Base-by-base conservation (phyloP, 1,139 yeast species). In the Geotrichum cucujoidarum region DNA sequence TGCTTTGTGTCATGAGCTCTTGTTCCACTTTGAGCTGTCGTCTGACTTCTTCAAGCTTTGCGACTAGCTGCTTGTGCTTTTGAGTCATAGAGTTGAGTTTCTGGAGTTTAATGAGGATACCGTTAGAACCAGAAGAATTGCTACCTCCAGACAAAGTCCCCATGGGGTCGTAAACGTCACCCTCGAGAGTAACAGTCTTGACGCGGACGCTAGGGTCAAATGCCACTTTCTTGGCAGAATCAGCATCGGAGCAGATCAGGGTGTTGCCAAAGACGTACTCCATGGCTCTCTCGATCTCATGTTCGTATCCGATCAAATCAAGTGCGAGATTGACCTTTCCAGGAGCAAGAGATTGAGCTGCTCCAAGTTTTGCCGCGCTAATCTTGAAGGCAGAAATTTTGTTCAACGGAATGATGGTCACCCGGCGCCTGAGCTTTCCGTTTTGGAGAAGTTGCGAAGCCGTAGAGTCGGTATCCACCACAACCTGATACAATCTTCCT, bases 91-190 rank as follows among this genome's bases (percentile, higher is more conserved):
- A 68, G 58, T 86, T 85, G 56, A 77, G 83, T 54, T 78, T 77
- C 60, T 84, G 95, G 62, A 90, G 78, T 45, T 77, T 78, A 7
- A 80, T 66, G 50, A 92, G 71, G 4, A 84, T 66, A 0, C 89
- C 77, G 4, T 77, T 73, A 7, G 47, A 41, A 13, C 79, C 74
- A 42, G 71, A 68, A n/a, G 61, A 51, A 36, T 49, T 76, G 20
- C 95, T 82, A n/a, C 98, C 98, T 47, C 99, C 99, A 1, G 97
- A 86, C 35, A 94, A 71, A 20, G 95, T 88, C 13, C 99, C 99
- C 57, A 84, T 89, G 0, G 98, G 98, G 62, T 94, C 98, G 67
- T 90, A 94, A 10, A 83, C 77, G 66, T 92, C 98, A 43, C 98
- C 99, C 47, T 90, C 94, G 36, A 86, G 65, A 0, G 99, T 94